phyloP scores from a whole-genome alignment of 2,329 filamentous ascomycete genomes.

The Pseudogymnoascus sp. region DNA sequence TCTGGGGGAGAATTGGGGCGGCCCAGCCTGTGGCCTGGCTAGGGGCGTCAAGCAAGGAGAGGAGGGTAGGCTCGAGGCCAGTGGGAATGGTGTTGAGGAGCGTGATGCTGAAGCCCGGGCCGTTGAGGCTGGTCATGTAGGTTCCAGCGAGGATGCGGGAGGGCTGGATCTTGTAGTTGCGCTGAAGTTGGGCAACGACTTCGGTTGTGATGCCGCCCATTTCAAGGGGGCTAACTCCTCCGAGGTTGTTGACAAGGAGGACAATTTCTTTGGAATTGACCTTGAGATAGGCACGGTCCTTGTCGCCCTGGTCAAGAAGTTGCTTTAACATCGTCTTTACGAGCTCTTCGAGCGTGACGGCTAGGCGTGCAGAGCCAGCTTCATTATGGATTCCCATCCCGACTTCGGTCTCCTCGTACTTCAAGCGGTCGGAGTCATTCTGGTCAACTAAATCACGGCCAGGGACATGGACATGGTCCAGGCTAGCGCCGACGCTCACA shows the following conservation, averaged over 20 bases:
- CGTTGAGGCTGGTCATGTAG: constrained; percentile 66
- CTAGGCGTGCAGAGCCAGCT: constrained; percentile 43
- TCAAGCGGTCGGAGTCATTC: constrained; percentile 48
- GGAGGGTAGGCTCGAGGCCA: constrained; percentile 37
- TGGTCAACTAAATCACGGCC: constrained; percentile 53
- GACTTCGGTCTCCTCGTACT: constrained; percentile 49
- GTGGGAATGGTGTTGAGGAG: constrained; percentile 55
- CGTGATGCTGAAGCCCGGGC: constrained; percentile 62
- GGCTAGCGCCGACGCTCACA: constrained; percentile 75
- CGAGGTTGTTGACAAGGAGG: constrained; percentile 61
- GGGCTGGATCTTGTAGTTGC: constrained; percentile 51
- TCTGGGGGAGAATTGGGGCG: constrained; percentile 47
- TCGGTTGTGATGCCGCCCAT: constrained; percentile 60
- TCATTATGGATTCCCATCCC: constrained; percentile 70
- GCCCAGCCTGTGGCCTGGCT: constrained; percentile 61
- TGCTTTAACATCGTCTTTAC: constrained; percentile 57
- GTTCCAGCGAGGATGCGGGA: constrained; percentile 55
- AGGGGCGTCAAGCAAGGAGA: constrained; percentile 60
- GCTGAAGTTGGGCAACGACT: constrained; percentile 51
- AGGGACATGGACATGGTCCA: constrained; percentile 90
- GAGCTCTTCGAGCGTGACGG: constrained; percentile 39
- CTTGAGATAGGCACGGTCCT: constrained; percentile 54
- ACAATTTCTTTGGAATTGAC: constrained; percentile 54
- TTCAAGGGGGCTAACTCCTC: constrained; percentile 59
- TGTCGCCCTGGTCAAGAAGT: constrained; percentile 52